Percentiles rank a stretch among this genome's conserved stretches.
Evolutionary conservation across 345 rosid genomes (phyloP).

Genomic region (Noccaea bulbosa): DNA sequence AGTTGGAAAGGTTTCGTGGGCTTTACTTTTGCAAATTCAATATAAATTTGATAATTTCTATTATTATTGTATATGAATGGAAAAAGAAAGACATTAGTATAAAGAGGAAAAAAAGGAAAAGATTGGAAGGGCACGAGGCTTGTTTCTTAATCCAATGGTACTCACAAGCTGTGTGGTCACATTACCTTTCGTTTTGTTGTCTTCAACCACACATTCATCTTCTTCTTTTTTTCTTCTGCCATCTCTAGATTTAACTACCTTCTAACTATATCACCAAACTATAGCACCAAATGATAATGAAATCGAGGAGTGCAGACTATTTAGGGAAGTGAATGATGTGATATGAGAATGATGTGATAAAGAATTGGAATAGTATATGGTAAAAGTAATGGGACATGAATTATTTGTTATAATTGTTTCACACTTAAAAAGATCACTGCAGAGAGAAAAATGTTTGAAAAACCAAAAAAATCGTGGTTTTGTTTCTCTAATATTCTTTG

Average conservation of each 20-base stretch:
- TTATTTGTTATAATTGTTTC: conserved; percentile 31
- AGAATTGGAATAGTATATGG: conserved; percentile 12
- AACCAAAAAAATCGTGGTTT: not conserved
- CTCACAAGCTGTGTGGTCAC: conserved; percentile 46
- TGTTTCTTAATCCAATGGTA: conserved; percentile 46
- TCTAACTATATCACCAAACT: conserved; percentile 39
- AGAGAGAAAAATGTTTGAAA: not conserved
- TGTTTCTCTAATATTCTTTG: not conserved
- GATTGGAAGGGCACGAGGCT: conserved; percentile 48
- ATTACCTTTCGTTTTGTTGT: conserved; percentile 26
- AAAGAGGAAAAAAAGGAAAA: conserved; percentile 39
- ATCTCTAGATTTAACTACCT: conserved; percentile 32
- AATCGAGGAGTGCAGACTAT: conserved; percentile 15
- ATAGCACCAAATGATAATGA: conserved; percentile 32
- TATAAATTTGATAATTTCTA: not conserved
- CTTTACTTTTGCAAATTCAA: conserved; percentile 42
- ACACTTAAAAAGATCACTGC: conserved; percentile 6
- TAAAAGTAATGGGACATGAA: conserved; percentile 10
- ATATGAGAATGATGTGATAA: conserved; percentile 5
- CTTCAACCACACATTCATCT: conserved; percentile 35
- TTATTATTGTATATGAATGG: not conserved
- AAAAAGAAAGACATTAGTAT: conserved; percentile 35
- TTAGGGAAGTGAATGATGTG: conserved; percentile 32
- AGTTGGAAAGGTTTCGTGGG: conserved; percentile 49
- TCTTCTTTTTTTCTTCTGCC: not conserved